Base-by-base conservation (phyloP, 805 yeast genomes). In the Pichia heedii region DNA sequence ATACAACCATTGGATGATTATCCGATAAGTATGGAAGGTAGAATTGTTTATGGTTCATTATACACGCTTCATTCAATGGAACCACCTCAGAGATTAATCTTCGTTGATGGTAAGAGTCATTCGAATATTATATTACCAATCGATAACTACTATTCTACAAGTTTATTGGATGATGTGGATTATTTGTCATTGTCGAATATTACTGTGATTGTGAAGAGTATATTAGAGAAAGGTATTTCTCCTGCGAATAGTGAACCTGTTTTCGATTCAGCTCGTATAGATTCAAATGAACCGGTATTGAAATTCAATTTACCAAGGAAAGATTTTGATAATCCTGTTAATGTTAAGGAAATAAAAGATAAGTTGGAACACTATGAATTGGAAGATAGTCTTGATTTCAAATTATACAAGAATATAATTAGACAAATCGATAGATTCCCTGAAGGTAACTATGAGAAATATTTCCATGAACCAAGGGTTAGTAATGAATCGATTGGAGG, bases 391-490 rank as follows among this genome's bases (percentile, higher is more conserved):
- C 34, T 50, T 8, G 54, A 50, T 41, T 37, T 36, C 15, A 44
- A 44, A 20, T 33, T 54, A 2, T 41, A 40, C 34, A 20, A n/a
- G 15, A 43, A 42, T 2, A 36, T 52, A 1, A 34, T 40, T 11
- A 27, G 33, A 15, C 38, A 41, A 15, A 11, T 34, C n/a, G 21
- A 30, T 8, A 22, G n/a, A 2, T 36, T 43, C 21, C 40, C 45
- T 5, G 37, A 33, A 2, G 41, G 39, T 3, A 35, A 45, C 10
- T 49, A 42, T 18, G 56, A 56, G 0, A 67, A 70, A 43, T 67
- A 65, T 50, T 72, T 72, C 46, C 58, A 61, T 41, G 77, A 73
- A 53, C 71, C 76, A 4, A 29, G 27, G 19, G 10, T 44, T 20
- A 26, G 37, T 9, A 42, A 46, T 13, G 40, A 44, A 19, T 30